Percentiles rank a stretch among this genome's conserved stretches.
These are phyloP conservation scores for Aegilops umbellulata DNA, from an alignment of 176 grass and related monocot species.

Conservation along the genomic window DNA sequence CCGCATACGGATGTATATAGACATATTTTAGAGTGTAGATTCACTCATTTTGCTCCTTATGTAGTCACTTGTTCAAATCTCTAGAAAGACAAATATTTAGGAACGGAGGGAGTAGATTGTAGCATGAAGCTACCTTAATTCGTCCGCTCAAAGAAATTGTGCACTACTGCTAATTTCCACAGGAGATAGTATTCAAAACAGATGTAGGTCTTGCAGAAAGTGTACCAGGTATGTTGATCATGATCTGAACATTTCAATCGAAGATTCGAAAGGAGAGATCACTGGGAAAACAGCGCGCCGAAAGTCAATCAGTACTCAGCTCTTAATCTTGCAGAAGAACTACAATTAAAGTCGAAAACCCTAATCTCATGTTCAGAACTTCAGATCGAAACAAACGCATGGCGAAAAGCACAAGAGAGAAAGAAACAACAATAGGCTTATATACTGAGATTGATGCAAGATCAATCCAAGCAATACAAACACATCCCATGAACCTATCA, in stretches of 20 bases:
- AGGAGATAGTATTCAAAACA: constrained; percentile 11
- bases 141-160: neutral
- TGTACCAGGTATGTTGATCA: neutral
- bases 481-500: neutral
- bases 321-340: neutral
- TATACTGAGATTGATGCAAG: neutral
- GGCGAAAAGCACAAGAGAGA: neutral
- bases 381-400: neutral
- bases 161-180: neutral
- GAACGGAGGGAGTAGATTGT: too few species aligned
- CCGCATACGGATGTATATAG: too few species aligned
- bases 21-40: too few species aligned
- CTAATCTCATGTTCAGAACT: constrained; percentile 2
- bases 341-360: neutral
- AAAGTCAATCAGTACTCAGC: neutral
- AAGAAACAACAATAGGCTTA: neutral
- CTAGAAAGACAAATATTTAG: too few species aligned
- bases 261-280: neutral
- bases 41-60: too few species aligned
- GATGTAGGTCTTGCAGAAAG: constrained; percentile 7
- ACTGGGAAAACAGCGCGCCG: neutral
- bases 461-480: neutral
- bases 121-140: neutral
- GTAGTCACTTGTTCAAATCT: too few species aligned
- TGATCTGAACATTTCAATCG: constrained; percentile 3